These are phyloP conservation scores for Exophiala phaeomuriformis DNA, from an alignment of 2,329 filamentous ascomycete genomes.

Conservation along the genomic window DNA sequence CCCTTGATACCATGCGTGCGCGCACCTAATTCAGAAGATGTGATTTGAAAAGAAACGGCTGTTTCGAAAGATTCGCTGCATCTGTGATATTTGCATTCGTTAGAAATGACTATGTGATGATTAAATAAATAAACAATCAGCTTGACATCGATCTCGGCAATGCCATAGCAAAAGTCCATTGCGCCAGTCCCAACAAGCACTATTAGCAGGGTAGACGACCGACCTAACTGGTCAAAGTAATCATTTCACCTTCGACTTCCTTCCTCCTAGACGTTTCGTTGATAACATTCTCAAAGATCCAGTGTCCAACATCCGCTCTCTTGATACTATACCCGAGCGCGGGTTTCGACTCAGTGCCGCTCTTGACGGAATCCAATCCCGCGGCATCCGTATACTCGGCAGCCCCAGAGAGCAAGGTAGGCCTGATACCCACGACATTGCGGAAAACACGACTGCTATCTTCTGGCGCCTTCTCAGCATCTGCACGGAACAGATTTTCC, in stretches of 20 bases:
- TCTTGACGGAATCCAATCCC: constrained; percentile 29
- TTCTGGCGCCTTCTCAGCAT: constrained; percentile 27
- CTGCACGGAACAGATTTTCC: constrained; percentile 32
- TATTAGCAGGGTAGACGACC: background rate
- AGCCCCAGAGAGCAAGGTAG: constrained; percentile 31
- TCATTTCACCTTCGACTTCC: constrained; percentile 25
- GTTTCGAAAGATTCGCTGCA: too few species aligned
- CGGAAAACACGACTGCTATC: constrained; percentile 28
- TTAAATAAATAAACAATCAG: too few species aligned
- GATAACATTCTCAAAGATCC: constrained; percentile 31
- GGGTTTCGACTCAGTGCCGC: constrained; percentile 28
- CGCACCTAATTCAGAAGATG: background rate
- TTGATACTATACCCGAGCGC: constrained; percentile 33
- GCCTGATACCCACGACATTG: constrained; percentile 31
- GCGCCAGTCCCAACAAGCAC: background rate
- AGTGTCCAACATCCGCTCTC: constrained; percentile 33
- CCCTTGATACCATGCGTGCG: background rate
- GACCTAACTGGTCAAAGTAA: constrained; percentile 23
- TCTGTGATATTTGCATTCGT: too few species aligned
- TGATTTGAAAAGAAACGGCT: background rate
- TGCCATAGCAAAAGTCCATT: too few species aligned
- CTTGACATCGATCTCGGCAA: too few species aligned
- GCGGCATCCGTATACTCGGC: constrained; percentile 19
- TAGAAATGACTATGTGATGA: too few species aligned
- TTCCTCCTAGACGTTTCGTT: constrained; percentile 14